Evolutionary conservation across 495 filamentous ascomycete genomes (phyloP).

Genomic region (Hypoxylon rickii): DNA sequence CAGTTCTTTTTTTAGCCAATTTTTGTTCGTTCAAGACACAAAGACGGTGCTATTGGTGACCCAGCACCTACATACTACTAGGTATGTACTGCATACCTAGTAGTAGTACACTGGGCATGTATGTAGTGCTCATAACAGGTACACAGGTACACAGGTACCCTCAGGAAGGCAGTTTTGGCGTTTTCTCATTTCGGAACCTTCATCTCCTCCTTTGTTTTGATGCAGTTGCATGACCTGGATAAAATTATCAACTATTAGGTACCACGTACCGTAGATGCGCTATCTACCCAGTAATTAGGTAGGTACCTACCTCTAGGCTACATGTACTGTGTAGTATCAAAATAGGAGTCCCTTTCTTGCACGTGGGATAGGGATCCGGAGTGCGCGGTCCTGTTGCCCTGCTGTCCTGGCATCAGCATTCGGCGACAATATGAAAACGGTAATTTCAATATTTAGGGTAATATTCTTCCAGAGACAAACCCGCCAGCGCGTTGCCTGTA

Average conservation of each 20-base stretch:
- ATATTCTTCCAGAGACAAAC: neutral
- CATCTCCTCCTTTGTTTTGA: slow-evolving; percentile 32
- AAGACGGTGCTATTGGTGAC: too few relatives aligned
- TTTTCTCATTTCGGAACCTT: slow-evolving; percentile 29
- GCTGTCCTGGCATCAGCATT: slow-evolving; percentile 16
- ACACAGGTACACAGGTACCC: too few relatives aligned
- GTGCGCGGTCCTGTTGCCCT: slow-evolving; percentile 3
- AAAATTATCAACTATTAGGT: too few relatives aligned
- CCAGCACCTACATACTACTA: too few relatives aligned
- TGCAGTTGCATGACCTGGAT: slow-evolving; percentile 29
- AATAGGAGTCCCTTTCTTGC: slow-evolving; percentile 20
- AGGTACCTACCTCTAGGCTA: too few relatives aligned
- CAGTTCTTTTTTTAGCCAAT: slow-evolving; percentile 24
- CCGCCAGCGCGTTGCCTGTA: neutral
- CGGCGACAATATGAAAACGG: slow-evolving; percentile 20
- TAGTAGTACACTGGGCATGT: too few relatives aligned
- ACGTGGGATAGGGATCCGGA: slow-evolving; percentile 25
- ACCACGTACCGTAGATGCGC: too few relatives aligned
- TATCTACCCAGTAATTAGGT: too few relatives aligned
- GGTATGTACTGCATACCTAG: too few relatives aligned
- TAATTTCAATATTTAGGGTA: slow-evolving; percentile 10
- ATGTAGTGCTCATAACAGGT: too few relatives aligned
- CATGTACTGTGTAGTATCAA: slow-evolving; percentile 19
- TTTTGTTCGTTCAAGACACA: too few relatives aligned
- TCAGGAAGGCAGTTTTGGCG: neutral